phyloP scores from a whole-genome alignment of 106 monocot species.

The Apostasia shenzhenica region DNA sequence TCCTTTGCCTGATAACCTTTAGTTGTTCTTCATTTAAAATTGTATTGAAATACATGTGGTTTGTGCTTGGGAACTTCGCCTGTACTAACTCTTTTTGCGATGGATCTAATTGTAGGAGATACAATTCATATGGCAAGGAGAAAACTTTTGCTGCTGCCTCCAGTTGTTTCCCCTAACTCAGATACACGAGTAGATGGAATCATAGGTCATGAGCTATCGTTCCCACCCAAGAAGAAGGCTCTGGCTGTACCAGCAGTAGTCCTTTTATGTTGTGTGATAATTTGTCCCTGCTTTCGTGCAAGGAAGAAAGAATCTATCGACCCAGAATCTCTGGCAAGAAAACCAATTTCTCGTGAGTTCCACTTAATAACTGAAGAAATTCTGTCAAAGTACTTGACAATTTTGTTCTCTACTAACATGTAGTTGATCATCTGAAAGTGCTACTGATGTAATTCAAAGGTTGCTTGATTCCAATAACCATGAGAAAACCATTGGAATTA shows the following conservation, averaged over 20 bases:
- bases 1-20: neutral
- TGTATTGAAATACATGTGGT: neutral
- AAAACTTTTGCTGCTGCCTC: constrained; percentile 5
- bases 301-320: constrained; percentile 16
- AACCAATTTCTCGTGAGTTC: constrained; percentile 2
- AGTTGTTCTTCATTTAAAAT: neutral
- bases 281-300: constrained; percentile 22
- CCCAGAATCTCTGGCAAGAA: neutral
- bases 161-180: neutral
- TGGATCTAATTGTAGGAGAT: constrained; percentile 5
- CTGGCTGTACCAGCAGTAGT: constrained; percentile 16
- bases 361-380: neutral
- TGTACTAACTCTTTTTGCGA: neutral
- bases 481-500: too few relatives aligned
- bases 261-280: constrained; percentile 17
- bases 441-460: too few relatives aligned
- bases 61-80: neutral
- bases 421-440: neutral
- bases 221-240: neutral
- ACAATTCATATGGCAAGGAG: constrained; percentile 2
- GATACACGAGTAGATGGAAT: constrained; percentile 1
- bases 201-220: neutral
- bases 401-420: neutral
- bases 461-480: too few relatives aligned
- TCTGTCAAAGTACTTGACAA: neutral